These are phyloP conservation scores for Gelatoporia subvermispora DNA, from an alignment of 768 basidiomycete genomes.

Conservation along the genomic window DNA sequence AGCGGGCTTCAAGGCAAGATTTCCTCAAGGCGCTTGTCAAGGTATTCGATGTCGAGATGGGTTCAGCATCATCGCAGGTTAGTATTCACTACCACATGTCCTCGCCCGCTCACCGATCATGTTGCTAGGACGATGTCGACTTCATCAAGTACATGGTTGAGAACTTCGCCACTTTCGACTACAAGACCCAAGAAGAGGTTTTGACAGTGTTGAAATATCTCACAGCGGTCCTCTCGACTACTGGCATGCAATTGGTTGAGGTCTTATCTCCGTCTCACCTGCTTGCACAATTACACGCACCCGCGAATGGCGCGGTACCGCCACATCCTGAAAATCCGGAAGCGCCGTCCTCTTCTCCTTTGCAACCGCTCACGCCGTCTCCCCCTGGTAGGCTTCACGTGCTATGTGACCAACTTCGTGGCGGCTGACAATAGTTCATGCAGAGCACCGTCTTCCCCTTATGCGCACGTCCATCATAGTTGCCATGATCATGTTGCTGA, in stretches of 20 bases:
- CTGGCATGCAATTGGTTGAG: constrained; percentile 80
- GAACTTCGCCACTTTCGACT: constrained; percentile 88
- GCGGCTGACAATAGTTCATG: background rate
- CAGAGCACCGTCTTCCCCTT: constrained; percentile 15
- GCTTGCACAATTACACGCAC: constrained; percentile 51
- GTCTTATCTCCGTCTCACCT: constrained; percentile 66
- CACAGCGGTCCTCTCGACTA: constrained; percentile 69
- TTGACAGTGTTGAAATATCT: constrained; percentile 79
- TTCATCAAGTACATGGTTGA: constrained; percentile 93
- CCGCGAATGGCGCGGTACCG: background rate
- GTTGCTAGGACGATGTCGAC: constrained; percentile 67
- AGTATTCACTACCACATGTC: background rate
- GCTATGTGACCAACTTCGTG: background rate
- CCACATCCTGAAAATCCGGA: background rate
- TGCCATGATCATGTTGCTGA: constrained; percentile 83
- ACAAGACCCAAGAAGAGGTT: constrained; percentile 93
- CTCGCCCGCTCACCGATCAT: background rate
- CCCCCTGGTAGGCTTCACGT: background rate
- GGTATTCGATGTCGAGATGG: constrained; percentile 70
- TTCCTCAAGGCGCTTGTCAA: constrained; percentile 81
- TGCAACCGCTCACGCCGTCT: background rate
- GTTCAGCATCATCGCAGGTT: constrained; percentile 56
- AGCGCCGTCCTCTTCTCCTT: background rate
- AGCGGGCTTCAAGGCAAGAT: constrained; percentile 78
- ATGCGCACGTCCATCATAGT: constrained; percentile 72